Evolutionary conservation across 148 eudicot genomes (phyloP), one percentile per base, ranked within the genome.

Genomic region (Simmondsia chinensis): DNA sequence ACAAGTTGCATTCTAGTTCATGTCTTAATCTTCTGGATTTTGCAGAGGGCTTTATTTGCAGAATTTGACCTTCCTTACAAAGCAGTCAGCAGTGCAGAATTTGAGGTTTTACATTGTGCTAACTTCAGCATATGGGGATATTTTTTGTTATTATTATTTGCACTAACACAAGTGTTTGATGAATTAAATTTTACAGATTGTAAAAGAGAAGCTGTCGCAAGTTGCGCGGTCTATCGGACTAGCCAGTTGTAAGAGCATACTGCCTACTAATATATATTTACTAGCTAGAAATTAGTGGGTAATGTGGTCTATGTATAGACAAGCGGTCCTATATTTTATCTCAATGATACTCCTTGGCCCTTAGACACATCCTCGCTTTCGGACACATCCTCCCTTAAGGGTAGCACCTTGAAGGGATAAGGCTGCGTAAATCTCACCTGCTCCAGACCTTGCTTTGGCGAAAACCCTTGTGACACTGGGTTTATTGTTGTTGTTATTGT

Each of bases 41-140:
- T 63, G 27, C 54, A 82, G 89, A 79, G 75, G 35, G 81, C 75
- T 52, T 21, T 79, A 22, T 10, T 85, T 60, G 63, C 75, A 16
- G 86, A 82, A 60, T 75, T 82, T 71, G 80, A 69, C 50, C 71
- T 74, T 48, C 87, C 89, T 29, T 91, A 70, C 58, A 79, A 76
- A 79, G 59, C 69, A 29, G 74, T 91, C 37, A 70, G 60, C 69
- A 58, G 38, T 45, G 63, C 70, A 19, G 97, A 84, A 55, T 65
- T 60, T 15, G 85, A 84, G 97, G 97, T 89, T 70, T 26, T 50
- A 10, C 2, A 13, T 20, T 46, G 17, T 39, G 3, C 37, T 44
- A n/a, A 8, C 25, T 45, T 16, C 9, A n/a, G n/a, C n/a, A n/a
- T n/a, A n/a, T 1, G 43, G 30, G 34, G 39, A 24, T 26, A 45